Conservation (phyloP, 108 stramenopile species). For the Mediolabrus comicus region DNA sequence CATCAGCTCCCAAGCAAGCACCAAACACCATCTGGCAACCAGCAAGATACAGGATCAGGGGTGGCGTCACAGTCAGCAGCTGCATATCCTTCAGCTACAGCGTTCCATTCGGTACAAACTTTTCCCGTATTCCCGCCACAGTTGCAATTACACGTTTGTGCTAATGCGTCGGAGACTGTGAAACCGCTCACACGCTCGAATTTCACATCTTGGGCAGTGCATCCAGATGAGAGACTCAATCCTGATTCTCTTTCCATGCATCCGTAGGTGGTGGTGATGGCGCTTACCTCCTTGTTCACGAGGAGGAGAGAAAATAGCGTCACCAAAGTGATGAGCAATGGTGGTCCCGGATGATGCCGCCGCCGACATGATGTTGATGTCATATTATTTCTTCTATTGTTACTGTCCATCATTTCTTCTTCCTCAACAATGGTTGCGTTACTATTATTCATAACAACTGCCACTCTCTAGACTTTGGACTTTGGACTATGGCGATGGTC, state of each 20-base stretch:
- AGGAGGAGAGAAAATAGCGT: not conserved
- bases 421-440: no score
- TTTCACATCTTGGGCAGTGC: not conserved
- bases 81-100: not conserved
- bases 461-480: no score
- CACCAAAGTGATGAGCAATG: not conserved
- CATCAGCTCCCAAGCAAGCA: not conserved
- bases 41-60: not conserved
- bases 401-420: no score
- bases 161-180: not conserved
- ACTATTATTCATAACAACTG: no score
- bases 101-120: not conserved
- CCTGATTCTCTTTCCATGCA: not conserved
- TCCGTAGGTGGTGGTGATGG: no score
- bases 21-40: not conserved
- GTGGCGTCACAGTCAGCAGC: not conserved
- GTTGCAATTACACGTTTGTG: not conserved
- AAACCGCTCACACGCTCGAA: not conserved
- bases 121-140: not conserved
- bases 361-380: no score
- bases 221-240: not conserved
- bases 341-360: no score
- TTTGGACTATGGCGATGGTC: no score
- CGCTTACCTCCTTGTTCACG: not conserved
- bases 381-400: no score